phyloP scores from a whole-genome alignment of 257 asterid species.

The Rehmannia glutinosa region DNA sequence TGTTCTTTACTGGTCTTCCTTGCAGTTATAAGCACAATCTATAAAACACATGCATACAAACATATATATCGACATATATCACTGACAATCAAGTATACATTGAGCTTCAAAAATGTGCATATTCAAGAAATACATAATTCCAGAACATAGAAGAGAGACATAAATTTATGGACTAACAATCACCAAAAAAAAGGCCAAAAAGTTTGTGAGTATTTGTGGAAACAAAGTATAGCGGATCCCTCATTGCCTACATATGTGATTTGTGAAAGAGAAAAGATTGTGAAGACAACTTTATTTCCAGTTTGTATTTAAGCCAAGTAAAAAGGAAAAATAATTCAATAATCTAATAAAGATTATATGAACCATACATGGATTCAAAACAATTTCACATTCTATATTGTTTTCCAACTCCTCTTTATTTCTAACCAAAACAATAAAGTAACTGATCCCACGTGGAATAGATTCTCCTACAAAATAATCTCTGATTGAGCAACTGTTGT shows the following conservation, averaged over 20 bases:
- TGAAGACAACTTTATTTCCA: slow-evolving; percentile 4
- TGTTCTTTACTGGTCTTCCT: not conserved
- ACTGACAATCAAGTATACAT: not conserved
- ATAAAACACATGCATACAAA: not conserved
- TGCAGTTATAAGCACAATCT: not conserved
- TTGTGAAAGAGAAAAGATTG: not conserved
- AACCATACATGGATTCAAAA: not conserved
- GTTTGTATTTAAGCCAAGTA: not conserved
- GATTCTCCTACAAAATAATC: not conserved
- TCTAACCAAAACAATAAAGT: not conserved
- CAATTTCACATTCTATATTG: not conserved
- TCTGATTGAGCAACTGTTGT: not conserved
- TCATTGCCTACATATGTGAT: not conserved
- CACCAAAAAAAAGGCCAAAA: not conserved
- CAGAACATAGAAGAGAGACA: not conserved
- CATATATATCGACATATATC: not conserved
- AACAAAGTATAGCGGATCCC: not conserved
- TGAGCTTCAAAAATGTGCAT: slow-evolving; percentile 4
- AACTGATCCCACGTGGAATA: not conserved
- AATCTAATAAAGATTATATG: too few relatives aligned
- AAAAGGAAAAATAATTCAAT: not conserved
- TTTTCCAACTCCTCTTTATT: not conserved
- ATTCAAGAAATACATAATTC: slow-evolving; percentile 11
- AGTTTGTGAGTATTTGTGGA: not conserved
- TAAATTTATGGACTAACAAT: not conserved